Evolutionary conservation across 306 rosid genomes (phyloP), one percentile per base, ranked within the genome.

Genomic region (Cicer cuneatum): DNA sequence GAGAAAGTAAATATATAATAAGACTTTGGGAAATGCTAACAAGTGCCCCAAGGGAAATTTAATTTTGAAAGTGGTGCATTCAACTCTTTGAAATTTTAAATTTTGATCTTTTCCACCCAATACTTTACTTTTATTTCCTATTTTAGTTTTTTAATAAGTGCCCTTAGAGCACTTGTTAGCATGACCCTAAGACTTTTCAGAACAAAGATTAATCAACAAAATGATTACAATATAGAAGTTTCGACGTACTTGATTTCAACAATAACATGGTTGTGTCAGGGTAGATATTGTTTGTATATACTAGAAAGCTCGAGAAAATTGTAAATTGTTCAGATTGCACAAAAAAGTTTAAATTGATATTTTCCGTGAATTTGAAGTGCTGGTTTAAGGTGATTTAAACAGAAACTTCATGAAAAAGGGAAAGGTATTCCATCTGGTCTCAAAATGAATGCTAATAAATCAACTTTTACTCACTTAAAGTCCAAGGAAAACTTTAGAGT

Each of bases 211-310:
- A 72, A 54, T 62, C 57, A 24, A 45, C 64, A 49, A 49, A 24
- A 5, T 47, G 21, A 18, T 72, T 52, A 69, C 57, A 12, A 10
- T 16, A 37, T 8, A 66, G 40, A 73, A 60, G 40, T 74, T 52
- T 72, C 1, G 2, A 18, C 47, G 15, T 73, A 56, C 58, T 40
- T 54, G 54, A 57, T 39, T 79, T 72, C 60, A 54, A 54, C 24
- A 56, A 46, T 51, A 74, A 74, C 80, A 77, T 67, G 52, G 19
- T 69, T 10, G 16, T 19, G 69, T 19, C 43, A 66, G 14, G 71
- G 75, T 73, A 38, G 69, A 66, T 41, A n/a, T 51, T 37, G 47
- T 47, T 47, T n/a, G 10, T 45, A 41, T 7, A 16, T 6, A 24
- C 38, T 10, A 24, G 63, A 21, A n/a, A 54, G 35, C 66, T 60